Evolutionary conservation across 306 rosid species (phyloP).

Genomic region (Comarum palustre): DNA sequence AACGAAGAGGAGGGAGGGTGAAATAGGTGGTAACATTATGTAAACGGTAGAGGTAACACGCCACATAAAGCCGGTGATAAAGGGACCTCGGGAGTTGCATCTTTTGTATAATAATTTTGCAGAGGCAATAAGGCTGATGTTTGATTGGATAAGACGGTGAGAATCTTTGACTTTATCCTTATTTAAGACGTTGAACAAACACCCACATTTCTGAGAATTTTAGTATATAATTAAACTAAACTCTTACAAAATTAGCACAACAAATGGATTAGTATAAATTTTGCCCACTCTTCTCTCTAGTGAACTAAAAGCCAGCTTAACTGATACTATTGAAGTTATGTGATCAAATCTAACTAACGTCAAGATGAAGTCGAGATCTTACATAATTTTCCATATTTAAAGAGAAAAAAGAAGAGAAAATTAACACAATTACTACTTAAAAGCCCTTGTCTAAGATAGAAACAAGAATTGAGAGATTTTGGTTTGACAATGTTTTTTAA

Average conservation of each 20-base stretch:
- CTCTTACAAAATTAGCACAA: background rate
- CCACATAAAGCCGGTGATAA: background rate
- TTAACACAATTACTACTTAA: too few species aligned
- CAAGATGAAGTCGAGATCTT: too few species aligned
- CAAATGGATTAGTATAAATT: background rate
- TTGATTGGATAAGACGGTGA: conserved; percentile 32
- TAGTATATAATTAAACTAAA: background rate
- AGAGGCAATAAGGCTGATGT: conserved; percentile 21
- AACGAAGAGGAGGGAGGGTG: background rate
- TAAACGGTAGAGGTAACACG: background rate
- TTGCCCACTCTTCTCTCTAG: background rate
- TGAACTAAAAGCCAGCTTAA: too few species aligned
- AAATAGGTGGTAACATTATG: background rate
- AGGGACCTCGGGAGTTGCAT: conserved; percentile 32
- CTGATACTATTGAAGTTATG: too few species aligned
- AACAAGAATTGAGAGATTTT: too few species aligned
- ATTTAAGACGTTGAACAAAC: background rate
- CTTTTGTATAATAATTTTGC: conserved; percentile 21
- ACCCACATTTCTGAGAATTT: background rate
- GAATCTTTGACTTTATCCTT: conserved; percentile 16
- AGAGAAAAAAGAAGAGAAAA: too few species aligned
- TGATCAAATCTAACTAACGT: too few species aligned
- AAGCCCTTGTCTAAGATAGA: too few species aligned
- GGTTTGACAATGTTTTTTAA: too few species aligned
- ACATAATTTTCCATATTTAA: too few species aligned